Evolutionary conservation across 108 stramenopile genomes (phyloP), one percentile per base, ranked within the genome.

Genomic region (Discostella pseudostelligera): DNA sequence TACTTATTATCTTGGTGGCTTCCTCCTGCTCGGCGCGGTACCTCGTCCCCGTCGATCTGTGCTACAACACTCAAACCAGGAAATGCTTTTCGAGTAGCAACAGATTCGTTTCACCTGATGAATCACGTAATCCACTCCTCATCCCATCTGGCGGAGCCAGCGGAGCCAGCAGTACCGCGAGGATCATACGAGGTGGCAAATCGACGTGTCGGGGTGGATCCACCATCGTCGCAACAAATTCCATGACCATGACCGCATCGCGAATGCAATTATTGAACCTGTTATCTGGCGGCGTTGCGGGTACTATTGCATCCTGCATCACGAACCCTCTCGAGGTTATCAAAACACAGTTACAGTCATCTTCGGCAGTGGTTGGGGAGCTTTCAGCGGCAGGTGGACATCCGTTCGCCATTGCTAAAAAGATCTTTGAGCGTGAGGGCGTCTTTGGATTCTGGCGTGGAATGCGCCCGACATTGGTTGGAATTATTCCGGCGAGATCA

Each of bases 331-430:
- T 96, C 20, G 94, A 96, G 61, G 86, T 92, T 7, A 81, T 97
- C 42, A 97, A 97, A 73, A 96, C 94, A 28, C 95, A 95, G 67
- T 78, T 96, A 4, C 97, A 96, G 74, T 88, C 92, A 0, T 90
- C 90, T 1, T 75, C 78, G 11, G 80, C 76, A 39, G 83, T 67
- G 13, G 62, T 62, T 7, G 82, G 80, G 39, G 83, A 74, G 49
- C 36, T 83, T 19, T 69, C 80, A 22, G 17, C 59, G 25, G 70
- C 65, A 19, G 44, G 62, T 20, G 66, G 76, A 29, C 62, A 77
- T 78, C 84, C 91, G 0, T 35, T 89, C 14, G 74, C 63, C 16
- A 76, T 95, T 40, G 89, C 91, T 1, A 72, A 75, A 36, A 71
- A 57, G 10, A 96, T 97, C 49, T 44, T 95, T 17, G 75, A 83